Conservation (phyloP, 768 basidiomycete species). For the Termitomyces heimii region DNA sequence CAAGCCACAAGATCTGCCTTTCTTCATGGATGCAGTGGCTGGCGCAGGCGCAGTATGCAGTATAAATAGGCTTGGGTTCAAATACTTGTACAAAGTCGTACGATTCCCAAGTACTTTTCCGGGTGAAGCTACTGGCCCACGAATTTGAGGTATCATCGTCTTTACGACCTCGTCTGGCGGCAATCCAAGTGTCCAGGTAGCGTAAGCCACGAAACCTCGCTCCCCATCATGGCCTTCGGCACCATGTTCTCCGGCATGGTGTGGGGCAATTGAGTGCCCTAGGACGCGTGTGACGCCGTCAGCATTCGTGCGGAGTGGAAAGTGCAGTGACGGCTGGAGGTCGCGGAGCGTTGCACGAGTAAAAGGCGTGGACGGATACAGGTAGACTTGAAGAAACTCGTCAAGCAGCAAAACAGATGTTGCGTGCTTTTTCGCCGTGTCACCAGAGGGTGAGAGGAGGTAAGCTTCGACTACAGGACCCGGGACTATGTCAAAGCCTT, state of each 20-base stretch:
- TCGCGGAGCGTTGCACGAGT: conserved; percentile 37
- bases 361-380: conserved; percentile 58
- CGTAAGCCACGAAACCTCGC: conserved; percentile 42
- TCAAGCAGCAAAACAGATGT: conserved; percentile 66
- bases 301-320: conserved; percentile 47
- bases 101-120: conserved; percentile 87
- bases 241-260: conserved; percentile 31
- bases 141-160: conserved; percentile 38
- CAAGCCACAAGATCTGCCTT: conserved; percentile 44
- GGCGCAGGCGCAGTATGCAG: conserved; percentile 45
- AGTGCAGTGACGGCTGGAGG: conserved; percentile 40
- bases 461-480: conserved; percentile 58
- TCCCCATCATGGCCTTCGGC: conserved; percentile 12
- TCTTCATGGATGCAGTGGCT: not conserved
- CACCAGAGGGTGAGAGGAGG: conserved; percentile 20
- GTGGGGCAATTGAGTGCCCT: conserved; percentile 27
- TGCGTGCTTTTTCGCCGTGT: conserved; percentile 28
- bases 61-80: conserved; percentile 75
- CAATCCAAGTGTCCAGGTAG: conserved; percentile 63
- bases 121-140: conserved; percentile 62
- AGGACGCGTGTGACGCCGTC: conserved; percentile 28
- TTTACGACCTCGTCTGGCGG: conserved; percentile 52
- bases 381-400: conserved; percentile 64
- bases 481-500: conserved; percentile 56
- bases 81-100: conserved; percentile 89